Base-by-base conservation (phyloP, 2,329 filamentous ascomycete species). In the Alternaria alternata region DNA sequence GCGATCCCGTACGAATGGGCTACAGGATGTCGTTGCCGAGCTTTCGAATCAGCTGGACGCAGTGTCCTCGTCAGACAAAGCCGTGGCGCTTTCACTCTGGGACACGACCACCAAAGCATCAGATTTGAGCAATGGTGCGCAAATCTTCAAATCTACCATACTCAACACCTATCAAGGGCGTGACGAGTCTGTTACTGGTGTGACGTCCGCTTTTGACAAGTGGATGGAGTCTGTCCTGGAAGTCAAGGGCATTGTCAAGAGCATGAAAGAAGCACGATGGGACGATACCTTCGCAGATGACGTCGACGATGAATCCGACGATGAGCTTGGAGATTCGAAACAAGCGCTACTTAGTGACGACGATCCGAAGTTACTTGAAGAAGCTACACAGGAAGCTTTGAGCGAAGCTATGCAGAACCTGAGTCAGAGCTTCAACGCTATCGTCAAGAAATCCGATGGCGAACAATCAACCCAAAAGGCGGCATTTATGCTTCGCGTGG, bases 171-270 rank as follows among this genome's bases (percentile, higher is more conserved):
- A 92, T 7, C 87, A 94, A 69, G 94, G 94, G 6, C 87, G 89
- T 51, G 90, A 89, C 71, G 84, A 89, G 58, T 82, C 87, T 11
- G 86, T 94, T 0, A 87, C 87, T 36, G 82, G 81, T 54, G 86
- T 89, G 0, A 82, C 89, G 1, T 81, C 85, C 12, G 82, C 85
- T 46, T 95, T 95, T 72, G 84, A 88, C 59, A 84, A 84, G 1
- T 97, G 94, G 93, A 86, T 88, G 46, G 82, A 83, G n/a, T 86
- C 89, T 5, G 86, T 96, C n/a, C 86, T 89, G 61, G 87, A 89
- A 53, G 86, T 91, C 14, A 85, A 84, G 43, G 81, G 82, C 18
- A 83, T 89, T 4, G 85, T 93, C 7, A 87, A 88, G 41, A 83
- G 87, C 59, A 85, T 95, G 68, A 86, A 83, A 61, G 85, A 86